These are phyloP conservation scores for Spizellomyces punctatus DNA, from an alignment of 192 early-diverging fungal genomes.

Conservation along the genomic window DNA sequence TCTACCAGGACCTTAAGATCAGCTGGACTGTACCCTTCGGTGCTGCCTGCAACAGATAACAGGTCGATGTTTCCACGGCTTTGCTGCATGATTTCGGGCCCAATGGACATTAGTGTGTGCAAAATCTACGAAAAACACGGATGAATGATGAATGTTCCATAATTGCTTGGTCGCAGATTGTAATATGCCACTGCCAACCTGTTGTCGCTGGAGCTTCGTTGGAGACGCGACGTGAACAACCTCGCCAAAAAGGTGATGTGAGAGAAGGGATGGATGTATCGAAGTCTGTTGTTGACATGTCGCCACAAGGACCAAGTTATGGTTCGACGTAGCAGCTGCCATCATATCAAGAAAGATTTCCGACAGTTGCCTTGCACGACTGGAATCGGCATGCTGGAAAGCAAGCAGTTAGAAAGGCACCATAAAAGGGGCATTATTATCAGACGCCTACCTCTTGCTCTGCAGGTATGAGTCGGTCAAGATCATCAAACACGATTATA, in stretches of 20 bases:
- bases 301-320: conserved; percentile 56
- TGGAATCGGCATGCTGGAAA: conserved; percentile 60
- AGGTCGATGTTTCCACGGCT: conserved; percentile 67
- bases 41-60: conserved; percentile 70
- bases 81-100: conserved; percentile 46
- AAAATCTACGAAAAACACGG: conserved; percentile 57
- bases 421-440: background rate
- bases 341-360: conserved; percentile 66
- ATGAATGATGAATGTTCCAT: background rate
- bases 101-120: conserved; percentile 63
- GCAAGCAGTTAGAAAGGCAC: background rate
- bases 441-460: conserved; percentile 65
- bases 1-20: conserved; percentile 80
- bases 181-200: conserved; percentile 37
- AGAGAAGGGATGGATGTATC: conserved; percentile 59
- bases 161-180: background rate
- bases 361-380: conserved; percentile 63
- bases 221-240: conserved; percentile 65
- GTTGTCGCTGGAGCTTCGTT: conserved; percentile 61
- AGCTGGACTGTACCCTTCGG: conserved; percentile 85
- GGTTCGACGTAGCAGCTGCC: conserved; percentile 32
- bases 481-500: conserved; percentile 73
- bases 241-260: conserved; percentile 67
- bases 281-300: conserved; percentile 69
- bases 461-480: conserved; percentile 73